Conservation (phyloP, 192 early-diverging fungal species). For the Backusella liffmaniae region DNA sequence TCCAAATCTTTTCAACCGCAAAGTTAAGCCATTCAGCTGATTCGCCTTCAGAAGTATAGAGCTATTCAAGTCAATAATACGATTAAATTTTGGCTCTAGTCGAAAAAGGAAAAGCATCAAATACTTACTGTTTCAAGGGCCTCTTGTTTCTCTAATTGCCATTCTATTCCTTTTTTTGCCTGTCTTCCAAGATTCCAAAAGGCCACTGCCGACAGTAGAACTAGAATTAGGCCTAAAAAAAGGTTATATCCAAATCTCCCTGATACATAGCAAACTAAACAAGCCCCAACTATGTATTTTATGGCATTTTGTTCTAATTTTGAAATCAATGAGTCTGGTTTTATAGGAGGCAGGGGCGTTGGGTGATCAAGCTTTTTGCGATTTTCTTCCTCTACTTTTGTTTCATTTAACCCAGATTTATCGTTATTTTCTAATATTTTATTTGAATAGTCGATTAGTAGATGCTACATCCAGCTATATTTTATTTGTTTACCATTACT, state of each 20-base stretch:
- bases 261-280: constrained; percentile 16
- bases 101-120: background rate
- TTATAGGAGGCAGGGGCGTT: background rate
- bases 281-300: constrained; percentile 18
- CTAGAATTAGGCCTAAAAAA: background rate
- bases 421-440: background rate
- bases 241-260: constrained; percentile 14
- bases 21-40: constrained; percentile 34
- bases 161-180: constrained; percentile 19
- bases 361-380: background rate
- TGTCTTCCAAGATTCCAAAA: constrained; percentile 21
- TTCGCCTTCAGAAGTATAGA: constrained; percentile 23
- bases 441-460: background rate
- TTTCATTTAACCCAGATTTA: background rate
- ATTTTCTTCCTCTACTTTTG: background rate
- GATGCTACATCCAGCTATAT: background rate
- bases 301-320: constrained; percentile 16
- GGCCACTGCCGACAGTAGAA: background rate
- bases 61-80: background rate
- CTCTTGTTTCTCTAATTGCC: constrained; percentile 24
- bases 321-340: constrained; percentile 8
- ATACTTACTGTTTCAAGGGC: constrained; percentile 16
- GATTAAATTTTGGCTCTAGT: background rate
- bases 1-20: constrained; percentile 30
- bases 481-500: background rate